Percentiles rank a stretch among this genome's conserved stretches.
Conservation (phyloP, 805 yeast genomes). For the Cyberlindnera saturnus region DNA sequence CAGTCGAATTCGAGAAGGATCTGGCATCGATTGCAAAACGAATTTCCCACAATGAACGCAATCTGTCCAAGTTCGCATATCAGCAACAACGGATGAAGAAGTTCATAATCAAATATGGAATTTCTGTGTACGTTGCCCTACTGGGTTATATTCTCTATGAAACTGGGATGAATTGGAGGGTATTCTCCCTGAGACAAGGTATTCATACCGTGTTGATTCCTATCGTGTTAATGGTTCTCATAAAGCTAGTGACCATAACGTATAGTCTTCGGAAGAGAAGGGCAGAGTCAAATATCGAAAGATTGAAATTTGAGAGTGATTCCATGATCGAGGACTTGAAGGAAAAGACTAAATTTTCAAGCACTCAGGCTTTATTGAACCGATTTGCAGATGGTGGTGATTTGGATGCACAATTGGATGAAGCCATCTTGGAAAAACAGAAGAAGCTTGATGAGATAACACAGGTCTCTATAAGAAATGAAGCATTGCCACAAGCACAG, state of each 20-base stretch:
- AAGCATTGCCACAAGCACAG: background rate
- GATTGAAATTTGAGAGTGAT: conserved; percentile 40
- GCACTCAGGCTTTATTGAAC: conserved; percentile 66
- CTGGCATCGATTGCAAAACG: conserved; percentile 31
- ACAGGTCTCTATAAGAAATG: conserved; percentile 26
- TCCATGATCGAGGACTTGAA: conserved; percentile 62
- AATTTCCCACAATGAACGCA: conserved; percentile 27
- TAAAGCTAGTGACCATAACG: background rate
- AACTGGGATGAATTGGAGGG: background rate
- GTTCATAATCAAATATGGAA: conserved; percentile 8
- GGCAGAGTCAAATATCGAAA: conserved; percentile 18
- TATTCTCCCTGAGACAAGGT: conserved; percentile 2
- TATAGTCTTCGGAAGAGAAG: conserved; percentile 7
- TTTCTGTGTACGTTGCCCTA: conserved; percentile 3
- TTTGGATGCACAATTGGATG: conserved; percentile 36
- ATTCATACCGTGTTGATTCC: conserved; percentile 1
- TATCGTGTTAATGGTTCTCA: background rate
- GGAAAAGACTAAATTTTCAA: conserved; percentile 64
- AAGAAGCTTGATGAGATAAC: conserved; percentile 30
- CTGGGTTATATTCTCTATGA: background rate
- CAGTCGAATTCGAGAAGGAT: conserved; percentile 38
- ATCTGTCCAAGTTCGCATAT: conserved; percentile 13
- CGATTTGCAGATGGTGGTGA: conserved; percentile 55
- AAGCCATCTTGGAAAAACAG: conserved; percentile 35
- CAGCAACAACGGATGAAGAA: conserved; percentile 4